Evolutionary conservation across 2,329 filamentous ascomycete genomes (phyloP).

Genomic region (Curvularia sp.): DNA sequence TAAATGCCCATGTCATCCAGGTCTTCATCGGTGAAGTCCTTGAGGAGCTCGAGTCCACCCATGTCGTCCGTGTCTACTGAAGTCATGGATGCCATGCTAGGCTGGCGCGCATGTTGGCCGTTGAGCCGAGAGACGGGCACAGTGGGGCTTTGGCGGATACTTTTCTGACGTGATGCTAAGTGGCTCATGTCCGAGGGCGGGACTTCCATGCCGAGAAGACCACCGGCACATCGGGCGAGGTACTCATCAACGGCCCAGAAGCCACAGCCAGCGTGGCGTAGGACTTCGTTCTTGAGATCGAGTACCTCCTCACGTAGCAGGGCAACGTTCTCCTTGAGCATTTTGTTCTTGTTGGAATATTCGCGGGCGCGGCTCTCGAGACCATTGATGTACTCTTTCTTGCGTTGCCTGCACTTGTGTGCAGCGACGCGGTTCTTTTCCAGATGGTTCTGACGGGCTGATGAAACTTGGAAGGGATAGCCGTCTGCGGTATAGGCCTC

Average conservation of each 20-base stretch:
- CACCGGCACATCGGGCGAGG: slow-evolving; percentile 46
- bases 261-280: slow-evolving; percentile 47
- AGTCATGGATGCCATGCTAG: slow-evolving; percentile 26
- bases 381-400: slow-evolving; percentile 63
- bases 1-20: slow-evolving; percentile 24
- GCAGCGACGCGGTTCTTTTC: slow-evolving; percentile 76
- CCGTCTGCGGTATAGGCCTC: slow-evolving; percentile 44
- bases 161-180: slow-evolving; percentile 10
- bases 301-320: slow-evolving; percentile 47
- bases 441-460: slow-evolving; percentile 53
- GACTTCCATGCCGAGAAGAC: slow-evolving; percentile 40
- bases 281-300: slow-evolving; percentile 47
- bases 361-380: slow-evolving; percentile 58
- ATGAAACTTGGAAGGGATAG: slow-evolving; percentile 44
- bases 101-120: slow-evolving; percentile 15
- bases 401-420: slow-evolving; percentile 76
- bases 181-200: slow-evolving; percentile 12
- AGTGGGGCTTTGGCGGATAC: slow-evolving; percentile 15
- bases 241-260: slow-evolving; percentile 51
- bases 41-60: slow-evolving; percentile 43
- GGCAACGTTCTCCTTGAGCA: slow-evolving; percentile 44
- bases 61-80: slow-evolving; percentile 31
- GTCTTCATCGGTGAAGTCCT: slow-evolving; percentile 40
- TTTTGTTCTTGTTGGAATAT: slow-evolving; percentile 46
- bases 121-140: slow-evolving; percentile 11